Evolutionary conservation across 2,329 filamentous ascomycete genomes (phyloP).

Genomic region (Aspergillus aculeatinus): DNA sequence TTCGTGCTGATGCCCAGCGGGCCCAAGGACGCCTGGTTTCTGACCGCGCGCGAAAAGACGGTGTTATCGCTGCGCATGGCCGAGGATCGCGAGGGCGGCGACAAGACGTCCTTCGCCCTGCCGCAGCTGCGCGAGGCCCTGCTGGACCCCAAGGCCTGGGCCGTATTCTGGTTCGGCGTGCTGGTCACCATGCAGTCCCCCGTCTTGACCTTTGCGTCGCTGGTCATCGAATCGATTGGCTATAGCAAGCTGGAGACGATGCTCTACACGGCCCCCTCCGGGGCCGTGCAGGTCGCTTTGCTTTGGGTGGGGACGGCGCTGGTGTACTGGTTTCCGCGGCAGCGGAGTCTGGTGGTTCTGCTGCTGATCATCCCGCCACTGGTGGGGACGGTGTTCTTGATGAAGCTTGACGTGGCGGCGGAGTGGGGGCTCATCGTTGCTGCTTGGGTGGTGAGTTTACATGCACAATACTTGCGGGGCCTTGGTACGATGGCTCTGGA

Average conservation of each 20-base stretch:
- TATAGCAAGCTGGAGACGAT: too few relatives aligned
- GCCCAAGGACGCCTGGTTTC: constrained; percentile 49
- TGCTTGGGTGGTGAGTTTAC: constrained; percentile 17
- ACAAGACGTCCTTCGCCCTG: constrained; percentile 47
- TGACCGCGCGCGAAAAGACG: constrained; percentile 43
- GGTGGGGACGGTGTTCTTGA: constrained; percentile 46
- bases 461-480: too few relatives aligned
- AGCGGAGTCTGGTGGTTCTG: too few relatives aligned
- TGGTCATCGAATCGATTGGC: constrained; percentile 43
- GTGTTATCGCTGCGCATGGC: constrained; percentile 41
- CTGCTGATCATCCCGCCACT: constrained; percentile 33
- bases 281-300: too few relatives aligned
- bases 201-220: constrained; percentile 51
- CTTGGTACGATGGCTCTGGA: too few relatives aligned
- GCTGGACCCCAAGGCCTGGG: constrained; percentile 47
- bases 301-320: too few relatives aligned
- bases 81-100: constrained; percentile 41
- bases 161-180: constrained; percentile 48
- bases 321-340: too few relatives aligned
- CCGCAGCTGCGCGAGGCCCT: constrained; percentile 48
- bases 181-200: constrained; percentile 50
- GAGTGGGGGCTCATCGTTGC: constrained; percentile 50
- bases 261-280: too few relatives aligned
- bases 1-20: constrained; percentile 40
- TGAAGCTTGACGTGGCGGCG: constrained; percentile 50